Evolutionary conservation across 768 basidiomycete genomes (phyloP).

Genomic region (Leccinum truebloodii): DNA sequence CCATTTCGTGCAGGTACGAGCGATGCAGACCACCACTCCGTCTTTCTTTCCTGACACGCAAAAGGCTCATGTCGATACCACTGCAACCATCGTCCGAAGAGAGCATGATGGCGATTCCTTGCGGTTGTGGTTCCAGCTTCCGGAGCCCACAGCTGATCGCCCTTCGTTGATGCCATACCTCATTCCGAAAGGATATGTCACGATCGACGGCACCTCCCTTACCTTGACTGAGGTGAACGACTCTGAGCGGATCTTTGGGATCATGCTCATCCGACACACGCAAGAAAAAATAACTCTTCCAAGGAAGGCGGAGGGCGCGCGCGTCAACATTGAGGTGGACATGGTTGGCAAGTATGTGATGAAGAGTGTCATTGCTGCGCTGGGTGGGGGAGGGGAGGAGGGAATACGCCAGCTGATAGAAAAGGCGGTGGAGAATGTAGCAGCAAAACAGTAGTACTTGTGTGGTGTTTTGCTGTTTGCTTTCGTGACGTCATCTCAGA

Average conservation of each 20-base stretch:
- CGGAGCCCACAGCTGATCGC: conserved; percentile 53
- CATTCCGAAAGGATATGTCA: conserved; percentile 92
- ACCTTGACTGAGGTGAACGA: conserved; percentile 84
- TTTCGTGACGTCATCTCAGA: too few relatives aligned
- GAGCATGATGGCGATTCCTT: conserved; percentile 84
- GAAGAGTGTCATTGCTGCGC: conserved; percentile 74
- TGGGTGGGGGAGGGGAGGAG: conserved; percentile 55
- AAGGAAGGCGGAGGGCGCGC: conserved; percentile 71
- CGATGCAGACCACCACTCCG: neutral
- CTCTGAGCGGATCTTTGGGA: conserved; percentile 60
- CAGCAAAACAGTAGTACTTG: conserved; percentile 31
- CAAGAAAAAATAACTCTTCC: conserved; percentile 84
- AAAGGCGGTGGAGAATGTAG: conserved; percentile 55
- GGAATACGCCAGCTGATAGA: conserved; percentile 53
- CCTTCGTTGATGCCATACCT: conserved; percentile 77
- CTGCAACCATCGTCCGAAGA: conserved; percentile 70
- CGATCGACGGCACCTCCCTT: conserved; percentile 92
- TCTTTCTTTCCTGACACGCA: neutral
- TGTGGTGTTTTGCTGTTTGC: neutral
- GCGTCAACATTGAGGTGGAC: conserved; percentile 94
- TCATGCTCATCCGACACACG: conserved; percentile 96
- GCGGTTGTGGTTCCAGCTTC: conserved; percentile 77
- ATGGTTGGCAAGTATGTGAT: conserved; percentile 92
- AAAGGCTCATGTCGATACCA: conserved; percentile 93
- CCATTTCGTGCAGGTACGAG: conserved; percentile 90